Percentiles rank a stretch among this genome's conserved stretches.
Conservation (phyloP, 805 yeast genomes). For the Teunomyces gatunensis region DNA sequence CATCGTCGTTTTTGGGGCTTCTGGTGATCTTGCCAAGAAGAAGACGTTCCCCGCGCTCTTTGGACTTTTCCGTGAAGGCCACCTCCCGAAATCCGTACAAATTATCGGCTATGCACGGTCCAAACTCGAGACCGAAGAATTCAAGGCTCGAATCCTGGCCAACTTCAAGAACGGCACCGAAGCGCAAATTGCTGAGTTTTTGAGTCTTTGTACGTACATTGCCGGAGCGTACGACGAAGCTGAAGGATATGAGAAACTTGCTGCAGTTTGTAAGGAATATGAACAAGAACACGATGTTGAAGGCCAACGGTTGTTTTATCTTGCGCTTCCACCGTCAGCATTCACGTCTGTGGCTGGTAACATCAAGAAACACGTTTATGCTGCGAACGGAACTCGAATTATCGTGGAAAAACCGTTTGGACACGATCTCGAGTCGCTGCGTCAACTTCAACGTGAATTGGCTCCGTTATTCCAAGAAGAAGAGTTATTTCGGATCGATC, state of each 20-base stretch:
- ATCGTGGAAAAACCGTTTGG: slow-evolving; percentile 98
- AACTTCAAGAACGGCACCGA: slow-evolving; percentile 54
- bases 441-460: slow-evolving; percentile 70
- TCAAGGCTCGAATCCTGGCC: slow-evolving; percentile 62
- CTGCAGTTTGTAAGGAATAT: slow-evolving; percentile 52
- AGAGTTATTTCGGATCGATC: slow-evolving; percentile 94
- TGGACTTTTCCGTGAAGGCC: slow-evolving; percentile 68
- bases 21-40: slow-evolving; percentile 94
- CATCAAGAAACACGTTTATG: slow-evolving; percentile 67
- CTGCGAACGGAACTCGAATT: slow-evolving; percentile 68
- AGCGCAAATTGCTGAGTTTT: slow-evolving; percentile 54
- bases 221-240: slow-evolving; percentile 77
- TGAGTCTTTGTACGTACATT: slow-evolving; percentile 63
- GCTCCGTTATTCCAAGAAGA: slow-evolving; percentile 88
- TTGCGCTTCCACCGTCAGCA: slow-evolving; percentile 93
- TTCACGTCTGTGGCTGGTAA: slow-evolving; percentile 76
- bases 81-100: slow-evolving; percentile 63
- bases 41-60: slow-evolving; percentile 88
- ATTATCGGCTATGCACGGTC: slow-evolving; percentile 94
- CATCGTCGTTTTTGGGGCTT: slow-evolving; percentile 88
- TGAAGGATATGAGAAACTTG: slow-evolving; percentile 66
- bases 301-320: slow-evolving; percentile 82
- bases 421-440: slow-evolving; percentile 76
- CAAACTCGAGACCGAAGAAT: slow-evolving; percentile 61
- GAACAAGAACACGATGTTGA: slow-evolving; percentile 51